Conservation (phyloP, 371 early-diverging fungal species). For the Mortierella sp. region DNA sequence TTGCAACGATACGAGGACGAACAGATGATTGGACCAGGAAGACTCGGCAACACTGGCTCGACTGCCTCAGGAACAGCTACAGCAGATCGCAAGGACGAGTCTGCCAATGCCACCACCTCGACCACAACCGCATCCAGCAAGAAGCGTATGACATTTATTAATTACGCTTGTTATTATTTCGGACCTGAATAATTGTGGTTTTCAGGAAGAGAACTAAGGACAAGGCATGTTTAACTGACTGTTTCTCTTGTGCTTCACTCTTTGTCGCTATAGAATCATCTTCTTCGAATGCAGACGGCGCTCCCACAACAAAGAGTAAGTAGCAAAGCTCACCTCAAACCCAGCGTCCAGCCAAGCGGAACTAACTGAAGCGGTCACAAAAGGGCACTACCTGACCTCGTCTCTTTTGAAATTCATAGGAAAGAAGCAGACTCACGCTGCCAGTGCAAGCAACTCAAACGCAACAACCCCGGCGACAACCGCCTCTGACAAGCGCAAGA, state of each 20-base stretch:
- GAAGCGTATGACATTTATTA: slow-evolving; percentile 28
- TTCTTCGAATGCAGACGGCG: slow-evolving; percentile 32
- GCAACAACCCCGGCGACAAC: slow-evolving; percentile 29
- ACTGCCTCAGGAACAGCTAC: slow-evolving; percentile 24
- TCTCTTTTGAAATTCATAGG: slow-evolving; percentile 16
- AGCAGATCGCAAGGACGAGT: slow-evolving; percentile 54
- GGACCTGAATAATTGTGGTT: too few relatives aligned
- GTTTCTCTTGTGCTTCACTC: neutral
- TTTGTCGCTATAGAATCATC: slow-evolving; percentile 9
- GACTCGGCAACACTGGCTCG: slow-evolving; percentile 44
- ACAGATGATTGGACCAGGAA: slow-evolving; percentile 78
- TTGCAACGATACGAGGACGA: slow-evolving; percentile 91
- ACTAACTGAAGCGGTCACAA: neutral
- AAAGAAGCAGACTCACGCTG: slow-evolving; percentile 35
- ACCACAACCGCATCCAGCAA: slow-evolving; percentile 32
- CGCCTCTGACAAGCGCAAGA: slow-evolving; percentile 43
- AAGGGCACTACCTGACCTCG: neutral
- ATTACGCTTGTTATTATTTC: neutral
- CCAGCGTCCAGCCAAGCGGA: too few relatives aligned
- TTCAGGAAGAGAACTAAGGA: neutral
- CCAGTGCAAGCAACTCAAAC: slow-evolving; percentile 19
- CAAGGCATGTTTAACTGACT: neutral
- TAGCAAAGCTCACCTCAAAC: neutral
- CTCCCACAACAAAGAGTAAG: slow-evolving; percentile 51
- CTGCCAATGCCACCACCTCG: slow-evolving; percentile 28